Evolutionary conservation across 306 rosid species (phyloP), one percentile per base, ranked within the genome.

Genomic region (Cotoneaster glaucophyllus): DNA sequence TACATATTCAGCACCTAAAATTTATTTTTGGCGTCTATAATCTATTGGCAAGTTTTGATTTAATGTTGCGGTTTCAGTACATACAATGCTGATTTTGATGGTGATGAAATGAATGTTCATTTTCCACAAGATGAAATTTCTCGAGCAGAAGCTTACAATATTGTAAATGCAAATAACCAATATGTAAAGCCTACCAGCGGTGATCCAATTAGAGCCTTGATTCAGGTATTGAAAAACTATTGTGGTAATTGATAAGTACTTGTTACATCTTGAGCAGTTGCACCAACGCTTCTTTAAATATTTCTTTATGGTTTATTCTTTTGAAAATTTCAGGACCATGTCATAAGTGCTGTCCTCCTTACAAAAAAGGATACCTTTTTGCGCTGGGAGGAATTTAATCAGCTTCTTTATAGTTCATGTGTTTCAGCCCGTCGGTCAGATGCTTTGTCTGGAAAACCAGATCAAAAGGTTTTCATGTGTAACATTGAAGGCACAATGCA

Each of bases 111-210:
- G 85, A 94, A 94, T 71, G 98, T 94, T 77, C 98, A 95, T 83
- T 90, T 95, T 76, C 98, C 98, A 4, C 98, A 95, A 95, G 98
- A 95, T 75, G 98, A 95, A 79, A 89, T 90, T 82, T 90, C 98
- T 43, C 97, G 96, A 17, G 92, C 97, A 31, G 98, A 95, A 90
- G 98, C 97, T 28, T 95, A 92, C 89, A 90, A 90, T 80, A 82
- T 95, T 50, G 96, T 95, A 57, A 95, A 95, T 79, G 98, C 98
- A 70, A 95, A 95, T 87, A 92, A 90, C 82, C 98, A 92, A 67
- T 92, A 88, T 74, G 97, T 95, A 82, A 95, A 95, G 84, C 97
- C 98, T 61, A 95, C 98, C 53, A 92, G 98, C 76, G 97, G 98
- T 76, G 98, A 87, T 77, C 97, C 98, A 74, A 90, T 92, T 73